Conservation (phyloP, 805 yeast genomes). For the Metschnikowia bowlesiae region DNA sequence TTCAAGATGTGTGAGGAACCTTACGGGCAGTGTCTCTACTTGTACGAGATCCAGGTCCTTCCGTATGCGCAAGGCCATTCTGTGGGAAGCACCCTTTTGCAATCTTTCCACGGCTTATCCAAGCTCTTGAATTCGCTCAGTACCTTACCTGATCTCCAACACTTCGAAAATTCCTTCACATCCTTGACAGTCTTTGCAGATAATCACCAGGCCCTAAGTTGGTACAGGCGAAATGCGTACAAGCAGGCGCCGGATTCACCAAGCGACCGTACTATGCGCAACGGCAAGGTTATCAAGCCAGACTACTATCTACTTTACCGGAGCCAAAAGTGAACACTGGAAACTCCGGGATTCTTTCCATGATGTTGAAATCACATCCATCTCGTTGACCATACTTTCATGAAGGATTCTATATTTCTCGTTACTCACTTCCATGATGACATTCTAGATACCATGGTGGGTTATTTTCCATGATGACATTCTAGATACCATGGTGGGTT, state of each 20-base stretch:
- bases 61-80: constrained; percentile 28
- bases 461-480: constrained; percentile 11
- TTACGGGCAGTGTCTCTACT: constrained; percentile 35
- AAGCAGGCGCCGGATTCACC: constrained; percentile 40
- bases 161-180: constrained; percentile 23
- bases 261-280: constrained; percentile 35
- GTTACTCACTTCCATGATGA: no score
- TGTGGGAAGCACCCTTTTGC: constrained; percentile 40
- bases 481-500: neutral
- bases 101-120: constrained; percentile 27
- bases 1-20: constrained; percentile 41
- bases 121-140: neutral
- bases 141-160: neutral
- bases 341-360: no score
- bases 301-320: constrained; percentile 33
- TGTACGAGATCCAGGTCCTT: constrained; percentile 53
- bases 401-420: no score
- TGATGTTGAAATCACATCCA: no score
- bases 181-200: constrained; percentile 49
- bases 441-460: no score
- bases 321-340: neutral
- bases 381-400: no score
- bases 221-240: constrained; percentile 44
- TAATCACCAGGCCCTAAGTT: constrained; percentile 37
- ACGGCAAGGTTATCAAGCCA: constrained; percentile 40